Evolutionary conservation across 2,329 filamentous ascomycete genomes (phyloP), one percentile per base, ranked within the genome.

Genomic region (Trichoderma endophyticum): DNA sequence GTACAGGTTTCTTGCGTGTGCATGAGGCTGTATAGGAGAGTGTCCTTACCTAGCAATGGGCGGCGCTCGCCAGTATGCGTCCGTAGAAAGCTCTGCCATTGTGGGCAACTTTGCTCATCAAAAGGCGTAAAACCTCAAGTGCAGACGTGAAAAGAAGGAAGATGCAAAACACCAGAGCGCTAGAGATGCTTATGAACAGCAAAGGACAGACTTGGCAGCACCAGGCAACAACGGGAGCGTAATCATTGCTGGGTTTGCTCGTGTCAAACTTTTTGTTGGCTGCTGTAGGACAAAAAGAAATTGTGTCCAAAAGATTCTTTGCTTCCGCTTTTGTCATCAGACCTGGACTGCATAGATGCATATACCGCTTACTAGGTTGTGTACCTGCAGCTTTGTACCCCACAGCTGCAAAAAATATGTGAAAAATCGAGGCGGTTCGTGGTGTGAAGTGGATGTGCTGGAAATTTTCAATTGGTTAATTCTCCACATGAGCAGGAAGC

Each of bases 1-100:
- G 77, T 11, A 43, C 26, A 70, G 18, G 6, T 30, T 30, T 24
- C 48, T 59, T 54, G 24, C n/a, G 14, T 1, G 14, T 11, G 7
- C 34, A 18, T 4, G 39, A 11, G 9, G 6, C 28, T 18, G 24
- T 6, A 43, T 11, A 9, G 5, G 21, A 30, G 15, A 21, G 21
- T 28, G 26, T 36, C n/a, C 82, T 78, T 79, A 85, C 83, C 83
- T 82, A 73, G 83, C 78, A 73, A 85, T 77, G 63, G 81, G 78
- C 48, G 83, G 83, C 75, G 82, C 74, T 73, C 78, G 80, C 82
- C 81, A 82, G 77, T 81, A 85, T 73, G 76, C 78, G 56, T 80
- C 79, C 67, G 80, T 43, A 6, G 75, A 74, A 48, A 74, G 73
- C n/a, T 81, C 78, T 51, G 79, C 74, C 80, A 81, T 82, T 34